Base-by-base conservation (phyloP, 306 rosid genomes). In the Dryas drummondii region DNA sequence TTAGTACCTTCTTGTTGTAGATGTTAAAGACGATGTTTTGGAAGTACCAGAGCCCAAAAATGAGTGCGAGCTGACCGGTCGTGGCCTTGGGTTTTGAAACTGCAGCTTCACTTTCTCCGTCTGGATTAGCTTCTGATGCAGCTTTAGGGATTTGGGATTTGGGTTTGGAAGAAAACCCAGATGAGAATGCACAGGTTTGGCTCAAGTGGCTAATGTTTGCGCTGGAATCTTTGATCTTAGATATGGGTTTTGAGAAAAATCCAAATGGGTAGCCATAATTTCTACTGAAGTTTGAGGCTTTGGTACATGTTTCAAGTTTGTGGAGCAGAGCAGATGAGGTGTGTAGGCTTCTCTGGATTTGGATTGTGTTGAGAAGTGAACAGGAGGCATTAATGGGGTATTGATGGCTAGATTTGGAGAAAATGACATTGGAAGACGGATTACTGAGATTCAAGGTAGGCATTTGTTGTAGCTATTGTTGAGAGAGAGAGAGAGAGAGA, bases 1-100 rank as follows among this genome's bases (percentile, higher is more conserved):
- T 92, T 0, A 94, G 69, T 4, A 72, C 88, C 79, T 92, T 94
- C 88, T 94, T 94, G 87, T 94, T 94, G 85, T 87, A 92, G 75
- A 94, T 86, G 82, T 94, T 94, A 84, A 94, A 94, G 67, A 94
- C 89, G 55, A 94, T 84, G 84, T 94, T 92, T 54, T 92, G 98
- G 82, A 94, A 87, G 80, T 92, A 92, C 97, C 97, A 92, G 1
- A 94, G 67, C 8, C 96, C 97, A 75, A 94, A 94, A 19, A 94
- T 89, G 1, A 89, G 16, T n/a, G 82, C 92, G 16, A 94, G 99
- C 76, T 84, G 88, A 26, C 76, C 55, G 5, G 77, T 84, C 17
- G 86, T 92, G 9, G 78, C 16, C 51, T 84, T 86, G 2, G 91
- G 80, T 5, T 66, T 70, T 5, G 85, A 70, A 37, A 77, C 85